Evolutionary conservation across 495 filamentous ascomycete species (phyloP), one percentile per base, ranked within the genome.

Genomic region (Lophium mytilinum): DNA sequence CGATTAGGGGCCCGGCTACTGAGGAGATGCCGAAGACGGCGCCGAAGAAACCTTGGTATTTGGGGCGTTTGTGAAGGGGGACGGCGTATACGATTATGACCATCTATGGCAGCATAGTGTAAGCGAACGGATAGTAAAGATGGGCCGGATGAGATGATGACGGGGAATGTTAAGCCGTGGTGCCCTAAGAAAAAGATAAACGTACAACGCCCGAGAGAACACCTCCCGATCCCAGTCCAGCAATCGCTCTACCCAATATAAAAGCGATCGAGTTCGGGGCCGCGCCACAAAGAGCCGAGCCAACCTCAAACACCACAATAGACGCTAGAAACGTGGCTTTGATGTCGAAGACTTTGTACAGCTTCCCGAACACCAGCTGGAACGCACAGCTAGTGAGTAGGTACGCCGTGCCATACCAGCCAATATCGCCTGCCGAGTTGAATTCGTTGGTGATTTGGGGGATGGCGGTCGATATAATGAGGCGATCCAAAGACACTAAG

Each of bases 161-260:
- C 2, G 1, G 17, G 17, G 39, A 9, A 41, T 41, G 39, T 12
- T 41, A 9, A 41, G 9, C 9, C 3, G 8, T 41, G 12, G 11
- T 41, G 11, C 4, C 11, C 17, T 2, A 41, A 9, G 39, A 41
- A 4, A 41, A 9, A 17, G 39, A 17, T 14, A 41, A 41, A 41
- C 39, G 39, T 41, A 94, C 76, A 2, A 86, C 85, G 7, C 90
- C 90, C 1, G 86, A 85, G 68, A 91, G 91, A 52, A 95, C 79
- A 41, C 87, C 90, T 0, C 89, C 87, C 3, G 80, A 78, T 24
- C 89, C 90, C 17, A 95, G 60, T 21, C 90, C 90, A 21, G 89
- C 87, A 47, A 95, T 73, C 14, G 90, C 90, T 30, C 90, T 83
- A 9, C 90, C 90, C 54, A 91, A 70, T 58, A 95, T 94, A 30